Evolutionary conservation across 306 rosid species (phyloP), one percentile per base, ranked within the genome.

Genomic region (Cicer arietinum): DNA sequence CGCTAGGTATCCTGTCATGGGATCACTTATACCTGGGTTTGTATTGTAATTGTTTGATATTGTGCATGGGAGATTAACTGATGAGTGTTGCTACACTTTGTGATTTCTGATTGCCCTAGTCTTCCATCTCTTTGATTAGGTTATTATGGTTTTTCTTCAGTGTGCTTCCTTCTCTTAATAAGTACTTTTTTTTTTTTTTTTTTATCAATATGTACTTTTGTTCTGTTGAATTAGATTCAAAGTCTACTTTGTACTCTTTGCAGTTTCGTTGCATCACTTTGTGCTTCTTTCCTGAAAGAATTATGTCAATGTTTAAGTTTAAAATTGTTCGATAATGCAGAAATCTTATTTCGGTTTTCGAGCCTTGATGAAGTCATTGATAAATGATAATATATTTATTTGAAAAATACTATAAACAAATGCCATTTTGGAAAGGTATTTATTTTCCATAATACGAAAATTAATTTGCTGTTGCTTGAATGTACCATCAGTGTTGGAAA

Each of bases 401-500:
- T 51, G 7, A 20, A 37, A 56, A 69, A 20, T 67, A 69, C 44
- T 39, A 37, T 47, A 20, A 45, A 66, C 58, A 57, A 46, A 52
- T 63, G 68, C 61, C 69, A 78, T 70, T 54, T 78, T 64, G 42
- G 75, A 40, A 68, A 50, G 48, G 56, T 51, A 53, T 77, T 76
- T 45, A 53, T 77, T 76, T 73, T 67, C 75, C 67, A 46, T 52
- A 71, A 66, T 80, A 52, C 47, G 72, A 50, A 69, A 78, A 48
- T 37, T 63, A 71, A 75, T 71, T 46, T 69, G 69, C 18, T 71
- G 45, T 13, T 74, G 61, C 73, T 68, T 75, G 78, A 52, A 37
- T 82, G 30, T 82, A 71, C 17, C 74, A 69, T 72, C 82, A 73
- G 85, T 48, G 79, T 56, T 51, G 46, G 86, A 79, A 81, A 92